Conservation (phyloP, 805 yeast species). For the Wickerhamomyces tratensis region DNA sequence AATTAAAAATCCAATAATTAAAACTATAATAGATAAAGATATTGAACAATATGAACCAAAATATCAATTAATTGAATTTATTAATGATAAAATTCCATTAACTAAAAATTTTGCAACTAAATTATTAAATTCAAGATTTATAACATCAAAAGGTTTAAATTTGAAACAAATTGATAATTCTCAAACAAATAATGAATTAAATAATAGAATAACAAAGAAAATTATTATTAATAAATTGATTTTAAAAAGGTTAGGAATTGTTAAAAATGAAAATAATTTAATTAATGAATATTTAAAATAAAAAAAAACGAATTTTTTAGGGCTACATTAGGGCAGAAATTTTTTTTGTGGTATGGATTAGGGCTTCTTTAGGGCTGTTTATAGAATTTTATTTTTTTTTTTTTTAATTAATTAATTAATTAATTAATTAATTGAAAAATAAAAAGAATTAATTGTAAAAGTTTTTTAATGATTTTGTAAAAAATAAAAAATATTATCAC, state of each 20-base stretch:
- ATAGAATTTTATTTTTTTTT: too few species aligned
- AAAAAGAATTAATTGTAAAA: not conserved
- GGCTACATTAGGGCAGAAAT: too few species aligned
- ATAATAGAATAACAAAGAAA: slow-evolving; percentile 3
- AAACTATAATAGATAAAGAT: not conserved
- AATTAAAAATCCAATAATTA: not conserved
- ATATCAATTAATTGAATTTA: not conserved
- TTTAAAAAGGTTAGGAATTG: slow-evolving; percentile 10
- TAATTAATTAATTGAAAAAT: too few species aligned
- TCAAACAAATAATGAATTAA: not conserved
- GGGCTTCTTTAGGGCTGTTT: too few species aligned
- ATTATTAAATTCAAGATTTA: slow-evolving; percentile 5
- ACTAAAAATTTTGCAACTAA: slow-evolving; percentile 1
- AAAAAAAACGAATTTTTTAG: too few species aligned
- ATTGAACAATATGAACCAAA: not conserved
- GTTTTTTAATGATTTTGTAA: not conserved
- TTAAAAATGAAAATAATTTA: slow-evolving; percentile 3
- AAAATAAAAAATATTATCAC: slow-evolving; percentile 1
- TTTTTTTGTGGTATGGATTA: too few species aligned
- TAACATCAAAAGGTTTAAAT: not conserved
- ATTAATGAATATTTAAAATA: slow-evolving; percentile 2
- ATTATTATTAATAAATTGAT: slow-evolving; percentile 8
- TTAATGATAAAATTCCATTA: not conserved
- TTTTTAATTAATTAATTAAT: too few species aligned
- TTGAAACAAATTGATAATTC: not conserved